Evolutionary conservation across 2,329 filamentous ascomycete species (phyloP).

Genomic region (Nemania sp.): DNA sequence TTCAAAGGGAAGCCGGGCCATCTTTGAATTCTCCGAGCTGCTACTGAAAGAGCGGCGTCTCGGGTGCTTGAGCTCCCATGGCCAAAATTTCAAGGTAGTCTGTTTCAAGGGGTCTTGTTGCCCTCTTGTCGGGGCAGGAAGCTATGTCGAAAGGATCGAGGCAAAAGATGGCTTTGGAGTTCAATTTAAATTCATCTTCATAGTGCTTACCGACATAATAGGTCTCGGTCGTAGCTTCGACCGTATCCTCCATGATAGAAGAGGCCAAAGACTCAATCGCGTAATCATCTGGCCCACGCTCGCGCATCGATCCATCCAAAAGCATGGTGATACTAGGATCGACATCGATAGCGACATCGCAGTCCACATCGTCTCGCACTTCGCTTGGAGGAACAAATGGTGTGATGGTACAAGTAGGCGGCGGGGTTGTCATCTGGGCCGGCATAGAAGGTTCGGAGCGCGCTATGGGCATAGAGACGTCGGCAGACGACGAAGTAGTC

Average conservation of each 20-base stretch:
- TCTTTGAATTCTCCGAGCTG: no score
- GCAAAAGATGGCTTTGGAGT: background rate
- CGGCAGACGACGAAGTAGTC: conserved; percentile 14
- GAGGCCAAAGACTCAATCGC: conserved; percentile 22
- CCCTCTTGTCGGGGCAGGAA: background rate
- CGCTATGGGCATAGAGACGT: conserved; percentile 7
- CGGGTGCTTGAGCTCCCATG: no score
- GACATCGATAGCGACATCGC: background rate
- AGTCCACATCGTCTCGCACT: background rate
- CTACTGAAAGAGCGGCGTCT: no score
- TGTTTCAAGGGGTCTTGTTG: background rate
- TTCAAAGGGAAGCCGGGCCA: no score
- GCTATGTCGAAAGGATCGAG: background rate
- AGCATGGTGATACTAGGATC: background rate
- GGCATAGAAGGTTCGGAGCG: conserved; percentile 7
- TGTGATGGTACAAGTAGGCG: background rate
- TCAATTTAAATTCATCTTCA: background rate
- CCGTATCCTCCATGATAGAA: conserved; percentile 23
- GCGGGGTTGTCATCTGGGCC: conserved; percentile 12
- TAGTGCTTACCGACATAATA: conserved; percentile 23
- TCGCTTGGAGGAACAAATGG: conserved; percentile 4
- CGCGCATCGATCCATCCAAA: background rate
- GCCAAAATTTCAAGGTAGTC: no score
- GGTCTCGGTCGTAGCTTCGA: conserved; percentile 20
- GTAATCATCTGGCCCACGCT: conserved; percentile 21